Conservation (phyloP, 306 rosid genomes). For the Prunus fruticosa region DNA sequence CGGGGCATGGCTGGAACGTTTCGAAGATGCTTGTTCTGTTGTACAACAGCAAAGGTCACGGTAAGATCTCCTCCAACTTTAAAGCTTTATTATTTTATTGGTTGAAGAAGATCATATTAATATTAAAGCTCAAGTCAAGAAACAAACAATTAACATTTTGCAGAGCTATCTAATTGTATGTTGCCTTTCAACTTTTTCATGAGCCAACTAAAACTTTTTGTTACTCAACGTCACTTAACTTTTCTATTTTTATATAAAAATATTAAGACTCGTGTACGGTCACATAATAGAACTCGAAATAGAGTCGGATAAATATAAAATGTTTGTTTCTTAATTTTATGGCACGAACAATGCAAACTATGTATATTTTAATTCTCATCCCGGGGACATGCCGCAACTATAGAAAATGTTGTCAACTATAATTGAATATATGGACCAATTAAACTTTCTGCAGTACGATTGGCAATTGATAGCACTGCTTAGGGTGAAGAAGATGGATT, state of each 20-base stretch:
- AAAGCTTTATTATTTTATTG: not conserved
- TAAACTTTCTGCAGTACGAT: no score
- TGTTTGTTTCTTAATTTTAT: not conserved
- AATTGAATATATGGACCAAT: no score
- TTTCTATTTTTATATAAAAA: not conserved
- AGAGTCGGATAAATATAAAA: no score
- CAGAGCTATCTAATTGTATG: not conserved
- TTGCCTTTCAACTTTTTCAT: not conserved
- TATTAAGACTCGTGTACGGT: not conserved
- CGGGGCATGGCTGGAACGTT: conserved; percentile 38
- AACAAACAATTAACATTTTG: not conserved
- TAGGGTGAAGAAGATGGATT: not conserved
- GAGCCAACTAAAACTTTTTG: not conserved
- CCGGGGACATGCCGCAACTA: no score
- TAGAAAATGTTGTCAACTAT: no score
- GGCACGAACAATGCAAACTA: not conserved
- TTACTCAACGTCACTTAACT: not conserved
- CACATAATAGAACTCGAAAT: no score
- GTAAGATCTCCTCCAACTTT: conserved; percentile 25
- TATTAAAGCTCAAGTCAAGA: not conserved
- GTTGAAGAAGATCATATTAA: not conserved
- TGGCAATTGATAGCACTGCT: no score
- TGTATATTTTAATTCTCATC: no score
- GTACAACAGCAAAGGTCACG: conserved; percentile 41
- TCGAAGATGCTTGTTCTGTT: conserved; percentile 49